These are phyloP conservation scores for Dichotomopilus funicola DNA, from an alignment of 2,329 filamentous ascomycete species.

Conservation along the genomic window DNA sequence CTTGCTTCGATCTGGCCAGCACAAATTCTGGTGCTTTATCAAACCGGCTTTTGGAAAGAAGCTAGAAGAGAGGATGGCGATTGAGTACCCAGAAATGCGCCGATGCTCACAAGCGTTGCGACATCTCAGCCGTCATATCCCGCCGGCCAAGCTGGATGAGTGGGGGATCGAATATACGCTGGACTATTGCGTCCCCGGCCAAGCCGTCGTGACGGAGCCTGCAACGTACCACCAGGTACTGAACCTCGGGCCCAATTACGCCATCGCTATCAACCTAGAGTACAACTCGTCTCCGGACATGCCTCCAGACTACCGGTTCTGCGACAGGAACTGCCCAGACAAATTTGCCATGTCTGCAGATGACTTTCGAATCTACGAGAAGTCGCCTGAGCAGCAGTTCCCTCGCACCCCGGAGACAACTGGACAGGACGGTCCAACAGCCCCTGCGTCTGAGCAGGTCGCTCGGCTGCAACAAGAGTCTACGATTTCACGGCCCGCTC, in stretches of 20 bases:
- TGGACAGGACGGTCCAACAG: background rate
- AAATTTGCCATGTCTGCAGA: slow-evolving; percentile 22
- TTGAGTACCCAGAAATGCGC: slow-evolving; percentile 22
- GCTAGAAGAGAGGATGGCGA: slow-evolving; percentile 20
- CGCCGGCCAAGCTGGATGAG: slow-evolving; percentile 20
- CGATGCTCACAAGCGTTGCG: slow-evolving; percentile 23
- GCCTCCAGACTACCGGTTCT: slow-evolving; percentile 20
- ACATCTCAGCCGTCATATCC: slow-evolving; percentile 24
- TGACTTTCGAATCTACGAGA: slow-evolving; percentile 20
- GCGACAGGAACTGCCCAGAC: slow-evolving; percentile 22
- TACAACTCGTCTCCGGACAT: slow-evolving; percentile 23
- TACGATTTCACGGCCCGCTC: background rate
- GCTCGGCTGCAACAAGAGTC: background rate
- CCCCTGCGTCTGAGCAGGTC: background rate
- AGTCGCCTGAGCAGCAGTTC: slow-evolving; percentile 1
- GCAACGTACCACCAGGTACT: slow-evolving; percentile 26
- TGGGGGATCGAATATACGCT: slow-evolving; percentile 26
- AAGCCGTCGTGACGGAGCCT: slow-evolving; percentile 24
- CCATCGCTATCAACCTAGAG: slow-evolving; percentile 24
- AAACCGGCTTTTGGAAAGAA: slow-evolving; percentile 21
- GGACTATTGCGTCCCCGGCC: slow-evolving; percentile 24
- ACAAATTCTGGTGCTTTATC: slow-evolving; percentile 26
- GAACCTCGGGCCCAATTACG: slow-evolving; percentile 24
- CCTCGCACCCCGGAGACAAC: slow-evolving; percentile 6
- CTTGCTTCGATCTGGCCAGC: slow-evolving; percentile 22